Conservation (phyloP, 371 early-diverging fungal species). For the Mortierella sp. region DNA sequence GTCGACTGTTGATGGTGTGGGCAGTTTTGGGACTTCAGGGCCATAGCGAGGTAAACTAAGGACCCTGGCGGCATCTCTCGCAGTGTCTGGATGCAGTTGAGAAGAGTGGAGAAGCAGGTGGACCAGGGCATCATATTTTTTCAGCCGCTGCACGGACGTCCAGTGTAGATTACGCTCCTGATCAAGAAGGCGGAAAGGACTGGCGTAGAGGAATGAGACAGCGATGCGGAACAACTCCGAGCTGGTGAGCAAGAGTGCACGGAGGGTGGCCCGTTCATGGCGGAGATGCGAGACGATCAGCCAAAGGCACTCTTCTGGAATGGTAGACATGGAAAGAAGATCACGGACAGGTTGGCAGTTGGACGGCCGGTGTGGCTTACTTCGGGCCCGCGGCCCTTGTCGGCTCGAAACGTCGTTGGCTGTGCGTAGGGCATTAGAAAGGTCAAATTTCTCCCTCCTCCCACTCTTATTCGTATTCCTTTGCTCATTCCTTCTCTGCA, state of each 20-base stretch:
- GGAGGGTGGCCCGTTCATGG: conserved; percentile 36
- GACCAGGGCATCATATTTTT: conserved; percentile 33
- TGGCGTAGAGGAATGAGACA: conserved; percentile 37
- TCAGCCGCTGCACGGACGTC: conserved; percentile 27
- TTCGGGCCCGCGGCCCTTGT: background rate
- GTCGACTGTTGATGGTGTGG: conserved; percentile 42
- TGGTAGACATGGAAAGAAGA: background rate
- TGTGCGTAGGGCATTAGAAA: background rate
- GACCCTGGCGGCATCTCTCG: background rate
- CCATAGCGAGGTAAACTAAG: conserved; percentile 36
- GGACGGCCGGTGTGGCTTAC: no score
- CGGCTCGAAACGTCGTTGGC: conserved; percentile 18
- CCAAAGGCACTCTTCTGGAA: conserved; percentile 54
- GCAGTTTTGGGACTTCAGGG: conserved; percentile 32
- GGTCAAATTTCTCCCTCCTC: background rate
- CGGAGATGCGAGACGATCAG: conserved; percentile 33
- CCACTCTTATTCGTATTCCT: background rate
- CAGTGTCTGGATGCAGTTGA: conserved; percentile 10
- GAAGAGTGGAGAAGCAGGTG: conserved; percentile 48
- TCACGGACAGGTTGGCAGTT: conserved; percentile 1
- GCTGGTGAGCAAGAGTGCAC: conserved; percentile 30
- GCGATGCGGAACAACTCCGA: conserved; percentile 40
- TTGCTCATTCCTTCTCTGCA: background rate
- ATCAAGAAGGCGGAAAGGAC: conserved; percentile 44
- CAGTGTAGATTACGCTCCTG: conserved; percentile 34